Base-by-base conservation (phyloP, 2,329 filamentous ascomycete genomes). In the Ceratocystis lukuohia region DNA sequence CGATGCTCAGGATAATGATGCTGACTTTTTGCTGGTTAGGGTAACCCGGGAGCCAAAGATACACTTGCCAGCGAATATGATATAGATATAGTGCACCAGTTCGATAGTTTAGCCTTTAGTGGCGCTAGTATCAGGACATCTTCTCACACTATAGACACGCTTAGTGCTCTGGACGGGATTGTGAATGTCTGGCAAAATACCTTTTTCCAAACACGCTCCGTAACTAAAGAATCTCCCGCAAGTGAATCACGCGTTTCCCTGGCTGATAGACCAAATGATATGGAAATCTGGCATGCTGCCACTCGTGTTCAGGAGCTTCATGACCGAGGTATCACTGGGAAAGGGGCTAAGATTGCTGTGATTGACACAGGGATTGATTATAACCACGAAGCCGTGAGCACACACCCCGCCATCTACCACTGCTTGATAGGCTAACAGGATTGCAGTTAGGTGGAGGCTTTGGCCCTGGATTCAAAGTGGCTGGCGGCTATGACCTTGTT, bases 331-430 rank as follows among this genome's bases (percentile, higher is more conserved):
- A 73, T 77, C 17, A 70, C 72, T 7, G 76, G 76, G 2, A 74
- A 74, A 56, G 76, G 75, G 1, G 74, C 72, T 15, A 77, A 72
- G 44, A 71, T 78, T 44, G 76, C 76, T 7, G 71, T 78, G 33
- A 73, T 78, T 48, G 76, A 78, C 64, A 76, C 75, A 0, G 76
- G 76, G 0, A 71, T 77, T 33, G 75, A 77, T 62, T 78, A 78
- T 33, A 74, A 71, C 0, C 76, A 78, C 17, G 62, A 64, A 10
- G 68, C 68, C 48, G 65, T 66, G 44, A 66, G 65, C 62, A 25
- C 48, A 46, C 7, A 20, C 33, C 20, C 20, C 17, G 12, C 3
- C n/a, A 22, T 17, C 20, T 5, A 4, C 44, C 30, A 3, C 2
- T 57, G 28, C 30, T 44, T 20, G 6, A 22, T 25, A 61, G 15